Evolutionary conservation across 164 flowering plant genomes (phyloP).

Genomic region (Vitis rupestris): DNA sequence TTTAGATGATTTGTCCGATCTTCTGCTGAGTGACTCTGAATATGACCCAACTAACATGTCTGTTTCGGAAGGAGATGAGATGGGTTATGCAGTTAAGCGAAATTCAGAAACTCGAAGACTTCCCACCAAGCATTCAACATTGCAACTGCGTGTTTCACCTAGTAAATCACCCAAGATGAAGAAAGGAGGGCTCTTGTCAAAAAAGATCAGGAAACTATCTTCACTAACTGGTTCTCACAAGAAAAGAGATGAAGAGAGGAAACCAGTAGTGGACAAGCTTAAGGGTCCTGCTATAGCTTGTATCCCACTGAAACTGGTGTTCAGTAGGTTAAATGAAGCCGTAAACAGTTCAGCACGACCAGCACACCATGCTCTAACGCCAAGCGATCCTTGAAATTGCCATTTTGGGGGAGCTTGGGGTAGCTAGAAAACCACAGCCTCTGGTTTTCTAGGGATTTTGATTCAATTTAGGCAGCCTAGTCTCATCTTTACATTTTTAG

Average conservation of each 20-base stretch:
- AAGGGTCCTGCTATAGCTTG: slow-evolving; percentile 58
- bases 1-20: slow-evolving; percentile 48
- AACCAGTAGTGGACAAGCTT: slow-evolving; percentile 39
- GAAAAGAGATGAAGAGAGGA: slow-evolving; percentile 28
- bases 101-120: slow-evolving; percentile 14
- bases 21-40: slow-evolving; percentile 18
- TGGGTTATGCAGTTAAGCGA: slow-evolving; percentile 8
- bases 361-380: slow-evolving; percentile 17
- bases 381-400: slow-evolving; percentile 13
- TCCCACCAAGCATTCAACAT: slow-evolving; percentile 13
- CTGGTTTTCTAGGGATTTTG: slow-evolving; percentile 3
- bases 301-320: slow-evolving; percentile 76
- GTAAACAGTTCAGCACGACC: slow-evolving; percentile 43
- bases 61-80: slow-evolving; percentile 11
- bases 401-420: slow-evolving; percentile 2
- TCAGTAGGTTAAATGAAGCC: slow-evolving; percentile 82
- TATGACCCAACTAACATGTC: slow-evolving; percentile 16
- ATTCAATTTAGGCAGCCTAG: slow-evolving; percentile 7
- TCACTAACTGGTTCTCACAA: slow-evolving; percentile 45
- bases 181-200: slow-evolving; percentile 41
- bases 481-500: slow-evolving; percentile 12
- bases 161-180: slow-evolving; percentile 34
- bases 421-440: neutral
- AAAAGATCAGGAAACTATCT: slow-evolving; percentile 75
- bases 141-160: slow-evolving; percentile 18